Base-by-base conservation (phyloP, 2,329 filamentous ascomycete species). In the Trichoderma pleuroti region DNA sequence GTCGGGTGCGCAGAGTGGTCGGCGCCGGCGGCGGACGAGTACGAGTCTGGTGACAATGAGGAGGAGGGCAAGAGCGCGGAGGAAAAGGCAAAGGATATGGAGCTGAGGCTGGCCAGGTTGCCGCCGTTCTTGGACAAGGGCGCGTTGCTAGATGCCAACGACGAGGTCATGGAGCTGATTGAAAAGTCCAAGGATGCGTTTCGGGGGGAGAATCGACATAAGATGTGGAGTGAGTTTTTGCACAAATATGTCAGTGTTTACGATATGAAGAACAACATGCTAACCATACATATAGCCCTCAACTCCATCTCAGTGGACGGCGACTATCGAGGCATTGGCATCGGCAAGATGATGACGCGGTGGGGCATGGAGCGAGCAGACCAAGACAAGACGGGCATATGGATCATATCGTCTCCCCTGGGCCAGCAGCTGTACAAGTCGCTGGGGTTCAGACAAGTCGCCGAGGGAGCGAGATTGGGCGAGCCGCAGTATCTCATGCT, bases 401-500 rank as follows among this genome's bases (percentile, higher is more conserved):
- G 72, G 72, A 57, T 73, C 52, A 70, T 73, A 10, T 70, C 72
- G 6, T 65, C 72, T 21, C 66, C 72, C 7, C 39, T 67, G 1
- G 72, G 72, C 2, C 54, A 46, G 34, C 63, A 62, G 28, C 39
- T 73, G 18, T 73, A 73, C n/a, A 42, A 54, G 30, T 71, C 68
- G 6, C n/a, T 73, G 7, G 72, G 72, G 1, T 72, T 73, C 39
- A 26, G 32, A 52, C 39, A 68, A 56, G 59, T 72, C 16, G 72
- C 72, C 9, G 61, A 72, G 28, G 72, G 72, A 3, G 69, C 68
- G 11, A 61, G 71, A 28, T 24, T 62, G 16, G 71, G 72, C 21
- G 72, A 73, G 65, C 64, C 68, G 21, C 72, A 73, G 42, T 73
- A 72, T 56, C 42, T 73, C 14, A 73, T 73, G 72, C 36, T 72